Base-by-base conservation (phyloP, 176 grass and related monocot genomes). In the Coix lacrymajobi region DNA sequence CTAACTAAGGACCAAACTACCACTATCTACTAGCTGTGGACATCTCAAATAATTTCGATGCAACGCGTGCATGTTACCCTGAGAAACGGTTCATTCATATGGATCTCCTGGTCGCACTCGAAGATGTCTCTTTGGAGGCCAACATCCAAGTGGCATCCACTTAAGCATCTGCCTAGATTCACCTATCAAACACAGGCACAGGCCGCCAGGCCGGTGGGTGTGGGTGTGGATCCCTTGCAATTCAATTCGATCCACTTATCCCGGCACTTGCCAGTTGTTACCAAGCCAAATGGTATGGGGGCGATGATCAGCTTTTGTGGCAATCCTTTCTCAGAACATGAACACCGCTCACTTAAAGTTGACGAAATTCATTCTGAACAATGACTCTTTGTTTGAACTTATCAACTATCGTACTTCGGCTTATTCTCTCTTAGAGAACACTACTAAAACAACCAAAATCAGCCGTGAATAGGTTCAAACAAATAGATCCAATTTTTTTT, bases 101-200 rank as follows among this genome's bases (percentile, higher is more conserved):
- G 30, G 4, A 82, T 38, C 25, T 63, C 41, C 64, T 49, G 32
- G 41, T 3, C 16, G 26, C 60, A 75, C 71, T 31, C 11, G 22
- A 15, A 30, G 26, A 72, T 88, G 32, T 66, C 66, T 39, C 66
- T 77, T 64, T 34, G 34, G 43, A 65, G 79, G 15, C 74, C 74
- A 88, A 36, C 74, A 83, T 34, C 56, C 79, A 52, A 56, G 80
- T 52, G 80, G 54, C 66, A 26, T 56, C 66, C 80, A 7, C 73
- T 28, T 43, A 56, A 78, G 12, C 24, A 15, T 17, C 73, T 39
- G 38, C 20, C 19, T 54, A 83, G 73, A 78, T 72, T 83, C 65
- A 78, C 43, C 41, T 19, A 71, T 87, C 69, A 49, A 52, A 46
- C 14, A 8, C 49, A 56, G 34, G 0, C 49, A n/a, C 62, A 32